Evolutionary conservation across 164 flowering plant genomes (phyloP), one percentile per base, ranked within the genome.

Genomic region (Amborella trichopoda): DNA sequence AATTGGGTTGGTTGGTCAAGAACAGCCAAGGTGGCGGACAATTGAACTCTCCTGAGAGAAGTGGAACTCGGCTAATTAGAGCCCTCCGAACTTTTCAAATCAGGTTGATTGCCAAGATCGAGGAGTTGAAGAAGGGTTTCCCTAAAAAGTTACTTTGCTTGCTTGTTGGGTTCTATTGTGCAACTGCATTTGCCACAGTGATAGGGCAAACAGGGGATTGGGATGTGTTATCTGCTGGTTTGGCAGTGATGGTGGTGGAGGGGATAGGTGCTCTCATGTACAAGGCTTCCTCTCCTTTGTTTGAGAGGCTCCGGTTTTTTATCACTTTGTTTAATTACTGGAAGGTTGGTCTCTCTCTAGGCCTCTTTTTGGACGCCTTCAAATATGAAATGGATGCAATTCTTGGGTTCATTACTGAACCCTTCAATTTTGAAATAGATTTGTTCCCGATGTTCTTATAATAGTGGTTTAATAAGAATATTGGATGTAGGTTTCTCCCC

Each of bases 191-290:
- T 62, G 75, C 98, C 12, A 90, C 98, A 16, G 89, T 86, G 17
- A 90, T 90, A 38, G 98, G 98, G 48, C 98, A 90, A 67, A 86
- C 96, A 1, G 98, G 96, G 43, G 98, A 91, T 45, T 91, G 96
- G 97, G 97, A 91, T 64, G 75, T 91, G 39, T 70, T 86, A 1
- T 86, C 98, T 59, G 95, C 98, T 56, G 95, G 77, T 14, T 67
- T 91, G 49, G 89, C 98, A 44, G 93, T 83, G 51, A 73, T 75
- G 52, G 71, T 86, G 45, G 95, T 90, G 16, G 98, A 90, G 60
- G 94, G 78, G 11, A 86, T 86, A 52, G 98, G 95, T 24, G 91
- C 89, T 36, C 84, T 90, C 60, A 83, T 75, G 95, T 90, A 90
- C 54, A 72, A 37, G 27, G 66, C 63, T 38, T 83, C 98, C 59